phyloP scores from a whole-genome alignment of 2,329 filamentous ascomycete species.

The Aspergillus felis region DNA sequence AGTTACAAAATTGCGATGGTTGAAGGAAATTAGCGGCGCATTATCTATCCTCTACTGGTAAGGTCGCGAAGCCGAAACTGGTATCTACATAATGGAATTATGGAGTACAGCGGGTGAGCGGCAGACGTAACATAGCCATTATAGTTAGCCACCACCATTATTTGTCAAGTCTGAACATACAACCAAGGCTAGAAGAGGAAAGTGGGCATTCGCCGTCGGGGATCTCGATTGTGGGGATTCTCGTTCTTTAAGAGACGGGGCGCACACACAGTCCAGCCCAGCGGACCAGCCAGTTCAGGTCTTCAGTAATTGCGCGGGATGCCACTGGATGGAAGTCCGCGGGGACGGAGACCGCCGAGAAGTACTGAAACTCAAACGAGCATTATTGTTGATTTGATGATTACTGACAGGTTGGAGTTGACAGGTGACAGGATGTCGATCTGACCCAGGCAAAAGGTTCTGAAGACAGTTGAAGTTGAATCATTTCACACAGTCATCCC shows the following conservation, averaged over 20 bases:
- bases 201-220: not conserved
- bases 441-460: too few species aligned
- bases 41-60: too few species aligned
- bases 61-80: too few species aligned
- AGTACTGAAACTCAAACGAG: not conserved
- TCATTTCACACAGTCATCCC: not conserved
- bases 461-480: not conserved
- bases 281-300: not conserved
- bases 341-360: not conserved
- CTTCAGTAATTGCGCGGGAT: too few species aligned
- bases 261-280: not conserved
- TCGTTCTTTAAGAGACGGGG: not conserved
- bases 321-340: not conserved
- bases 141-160: not conserved
- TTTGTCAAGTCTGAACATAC: not conserved
- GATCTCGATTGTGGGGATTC: not conserved
- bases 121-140: not conserved
- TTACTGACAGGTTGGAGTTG: too few species aligned
- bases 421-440: too few species aligned
- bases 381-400: too few species aligned
- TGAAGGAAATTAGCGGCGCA: too few species aligned
- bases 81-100: too few species aligned
- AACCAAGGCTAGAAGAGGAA: not conserved
- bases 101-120: too few species aligned
- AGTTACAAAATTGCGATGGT: too few species aligned